Evolutionary conservation across 768 basidiomycete genomes (phyloP), one percentile per base, ranked within the genome.

Genomic region (Kwoniella sp.): DNA sequence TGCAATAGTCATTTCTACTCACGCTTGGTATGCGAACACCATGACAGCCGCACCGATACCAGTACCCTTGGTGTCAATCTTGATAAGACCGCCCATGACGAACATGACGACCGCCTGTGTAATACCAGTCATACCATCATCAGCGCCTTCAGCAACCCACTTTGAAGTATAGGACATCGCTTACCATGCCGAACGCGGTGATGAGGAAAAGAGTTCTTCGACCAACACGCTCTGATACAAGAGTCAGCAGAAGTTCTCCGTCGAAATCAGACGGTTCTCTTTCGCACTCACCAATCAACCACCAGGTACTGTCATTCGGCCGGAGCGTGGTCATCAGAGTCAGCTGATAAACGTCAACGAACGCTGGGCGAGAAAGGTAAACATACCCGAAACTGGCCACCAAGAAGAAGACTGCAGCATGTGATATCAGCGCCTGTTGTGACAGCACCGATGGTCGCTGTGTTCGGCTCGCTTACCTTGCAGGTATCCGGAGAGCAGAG

Each of bases 91-190:
- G 17, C 66, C 71, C 34, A 66, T 62, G 29, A 65, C 26, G 65
- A 73, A 69, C 65, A 73, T 66, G 63, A 64, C 62, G 54, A 62
- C 64, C 17, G 61, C 69, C 55, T 69, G 55, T n/a, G n/a, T n/a
- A n/a, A n/a, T n/a, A n/a, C n/a, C n/a, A n/a, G n/a, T n/a, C n/a
- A n/a, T n/a, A n/a, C n/a, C n/a, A n/a, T n/a, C n/a, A n/a, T n/a
- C n/a, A n/a, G n/a, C n/a, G n/a, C n/a, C n/a, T n/a, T n/a, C n/a
- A n/a, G n/a, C n/a, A n/a, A n/a, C n/a, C n/a, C n/a, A n/a, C n/a
- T n/a, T n/a, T n/a, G n/a, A n/a, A n/a, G n/a, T n/a, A n/a, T n/a
- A n/a, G n/a, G n/a, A n/a, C n/a, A n/a, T n/a, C 7, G 61, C 59
- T 53, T 31, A 66, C 66, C 68, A 69, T 69, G n/a, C 63, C 64